Evolutionary conservation across 2,329 filamentous ascomycete genomes (phyloP).

Genomic region (Colletotrichum falcatum): DNA sequence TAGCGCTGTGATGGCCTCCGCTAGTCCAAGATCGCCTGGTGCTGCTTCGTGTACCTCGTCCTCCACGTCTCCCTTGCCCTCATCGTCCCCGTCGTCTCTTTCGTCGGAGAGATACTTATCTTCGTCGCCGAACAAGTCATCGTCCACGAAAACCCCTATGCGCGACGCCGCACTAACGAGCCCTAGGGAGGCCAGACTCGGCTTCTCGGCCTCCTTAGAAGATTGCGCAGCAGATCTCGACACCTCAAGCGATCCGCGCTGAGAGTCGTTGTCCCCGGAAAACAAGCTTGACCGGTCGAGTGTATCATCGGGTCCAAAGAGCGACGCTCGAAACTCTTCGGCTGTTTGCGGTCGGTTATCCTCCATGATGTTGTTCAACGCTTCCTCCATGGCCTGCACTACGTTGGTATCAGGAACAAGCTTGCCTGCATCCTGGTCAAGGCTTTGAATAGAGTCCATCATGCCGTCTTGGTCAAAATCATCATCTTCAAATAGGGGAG

Average conservation of each 20-base stretch:
- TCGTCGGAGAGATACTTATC: conserved; percentile 88
- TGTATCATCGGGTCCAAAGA: conserved; percentile 71
- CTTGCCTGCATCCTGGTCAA: conserved; percentile 77
- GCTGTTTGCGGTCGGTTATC: conserved; percentile 71
- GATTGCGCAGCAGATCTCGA: conserved; percentile 47
- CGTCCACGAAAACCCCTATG: conserved; percentile 92
- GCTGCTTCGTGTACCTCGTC: conserved; percentile 95
- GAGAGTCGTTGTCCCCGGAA: conserved; percentile 69
- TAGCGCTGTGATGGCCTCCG: conserved; percentile 91
- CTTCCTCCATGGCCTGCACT: conserved; percentile 92
- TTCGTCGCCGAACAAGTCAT: conserved; percentile 93
- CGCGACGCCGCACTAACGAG: conserved; percentile 88
- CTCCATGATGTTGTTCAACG: conserved; percentile 92
- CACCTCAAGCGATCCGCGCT: conserved; percentile 71
- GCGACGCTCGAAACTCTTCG: conserved; percentile 73
- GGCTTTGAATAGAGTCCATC: conserved; percentile 78
- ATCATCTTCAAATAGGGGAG: conserved; percentile 84
- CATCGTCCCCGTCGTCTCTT: conserved; percentile 76
- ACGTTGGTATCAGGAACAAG: conserved; percentile 79
- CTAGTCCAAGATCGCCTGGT: conserved; percentile 91
- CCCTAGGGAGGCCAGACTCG: conserved; percentile 90
- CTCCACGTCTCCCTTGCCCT: conserved; percentile 68
- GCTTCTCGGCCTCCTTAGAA: conserved; percentile 71
- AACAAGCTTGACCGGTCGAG: conserved; percentile 59
- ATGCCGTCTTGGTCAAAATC: conserved; percentile 78